These are phyloP conservation scores for Paecilomyces formosus DNA, from an alignment of 2,329 filamentous ascomycete genomes.

Conservation along the genomic window DNA sequence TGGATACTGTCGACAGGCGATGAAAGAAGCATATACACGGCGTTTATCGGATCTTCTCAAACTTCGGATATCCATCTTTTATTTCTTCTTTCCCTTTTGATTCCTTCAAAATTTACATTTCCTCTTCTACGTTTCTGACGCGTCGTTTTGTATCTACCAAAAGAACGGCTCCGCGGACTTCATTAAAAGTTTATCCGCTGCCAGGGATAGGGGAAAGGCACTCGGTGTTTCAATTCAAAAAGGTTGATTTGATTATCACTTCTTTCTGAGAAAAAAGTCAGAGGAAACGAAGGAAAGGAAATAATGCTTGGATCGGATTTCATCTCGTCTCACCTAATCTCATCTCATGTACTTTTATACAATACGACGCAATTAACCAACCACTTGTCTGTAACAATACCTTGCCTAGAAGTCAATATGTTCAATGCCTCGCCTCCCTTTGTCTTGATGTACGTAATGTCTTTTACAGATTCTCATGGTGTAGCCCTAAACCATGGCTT, in stretches of 20 bases:
- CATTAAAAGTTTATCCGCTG: not conserved
- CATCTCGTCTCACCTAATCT: not conserved
- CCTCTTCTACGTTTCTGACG: not conserved
- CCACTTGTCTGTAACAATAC: not conserved
- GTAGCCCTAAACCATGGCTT: no score
- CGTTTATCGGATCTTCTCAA: not conserved
- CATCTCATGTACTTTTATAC: not conserved
- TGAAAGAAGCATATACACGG: not conserved
- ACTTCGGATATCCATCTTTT: not conserved
- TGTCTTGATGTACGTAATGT: no score
- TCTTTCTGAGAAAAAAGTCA: not conserved
- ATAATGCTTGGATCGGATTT: not conserved
- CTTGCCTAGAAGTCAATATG: not conserved
- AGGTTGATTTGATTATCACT: not conserved
- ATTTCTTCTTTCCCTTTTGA: not conserved
- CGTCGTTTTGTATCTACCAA: not conserved
- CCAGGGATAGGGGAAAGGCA: not conserved
- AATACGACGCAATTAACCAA: not conserved
- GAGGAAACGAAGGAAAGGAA: not conserved
- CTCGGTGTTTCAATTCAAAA: not conserved
- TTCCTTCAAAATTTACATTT: not conserved
- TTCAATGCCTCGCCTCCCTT: no score
- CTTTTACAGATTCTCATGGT: no score
- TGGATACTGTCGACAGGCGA: not conserved
- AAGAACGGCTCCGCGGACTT: not conserved